Base-by-base conservation (phyloP, 495 filamentous ascomycete species). In the Corynascus novoguineensis region DNA sequence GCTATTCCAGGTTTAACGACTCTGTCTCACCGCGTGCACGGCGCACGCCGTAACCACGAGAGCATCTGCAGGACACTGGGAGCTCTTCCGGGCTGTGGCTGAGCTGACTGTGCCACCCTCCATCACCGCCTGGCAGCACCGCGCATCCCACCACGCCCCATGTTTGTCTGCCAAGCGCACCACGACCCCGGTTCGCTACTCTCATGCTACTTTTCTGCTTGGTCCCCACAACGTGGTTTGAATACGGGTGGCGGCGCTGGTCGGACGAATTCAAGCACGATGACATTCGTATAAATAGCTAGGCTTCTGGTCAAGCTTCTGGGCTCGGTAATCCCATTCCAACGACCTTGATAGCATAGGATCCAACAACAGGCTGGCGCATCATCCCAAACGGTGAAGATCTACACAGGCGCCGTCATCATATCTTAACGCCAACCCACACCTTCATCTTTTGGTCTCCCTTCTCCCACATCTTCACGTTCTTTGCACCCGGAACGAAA, bases 31-130 rank as follows among this genome's bases (percentile, higher is more conserved):
- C 24, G 17, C n/a, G n/a, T n/a, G n/a, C n/a, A n/a, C n/a, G n/a
- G n/a, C n/a, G n/a, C 53, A 55, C 57, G 56, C 57, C 53, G 57
- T 49, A 50, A 51, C 52, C 60, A 44, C 51, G 51, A 57, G 41
- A 22, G 41, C 53, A 60, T 61, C 57, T 57, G 45, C 63, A 60
- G 27, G 40, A 40, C 46, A 31, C 42, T n/a, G n/a, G n/a, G n/a
- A 17, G 11, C 50, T 24, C 24, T 34, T 25, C 27, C 22, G 49
- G 42, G 14, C 10, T 38, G 24, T 42, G 11, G 32, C n/a, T 35
- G 42, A 17, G 29, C 15, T 27, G 10, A 4, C 38, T n/a, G 41
- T 31, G 42, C 42, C 35, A 55, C 42, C 19, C 0, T 24, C 27
- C 25, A 38, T 34, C 45, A 57, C 42, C 37, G 34, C 50, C 22